Percentiles rank a stretch among this genome's conserved stretches.
Conservation (phyloP, 345 rosid species). For the Erucastrum elatum region DNA sequence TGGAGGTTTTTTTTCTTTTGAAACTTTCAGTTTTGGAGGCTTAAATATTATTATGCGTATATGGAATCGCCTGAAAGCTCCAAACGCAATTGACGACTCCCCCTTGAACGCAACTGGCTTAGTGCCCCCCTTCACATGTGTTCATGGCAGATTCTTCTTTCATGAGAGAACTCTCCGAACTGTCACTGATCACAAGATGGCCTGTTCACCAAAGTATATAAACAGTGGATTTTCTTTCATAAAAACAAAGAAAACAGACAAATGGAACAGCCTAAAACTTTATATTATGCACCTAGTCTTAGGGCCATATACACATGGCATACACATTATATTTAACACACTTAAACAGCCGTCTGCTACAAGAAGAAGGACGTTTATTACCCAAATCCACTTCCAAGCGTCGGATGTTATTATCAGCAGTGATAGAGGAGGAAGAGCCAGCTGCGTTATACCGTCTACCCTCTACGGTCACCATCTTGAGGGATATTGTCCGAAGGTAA, state of each 20-base stretch:
- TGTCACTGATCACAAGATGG: not conserved
- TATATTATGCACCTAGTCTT: not conserved
- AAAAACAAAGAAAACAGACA: not conserved
- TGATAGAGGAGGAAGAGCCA: slow-evolving; percentile 9
- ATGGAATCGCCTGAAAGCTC: not conserved
- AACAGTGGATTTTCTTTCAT: not conserved
- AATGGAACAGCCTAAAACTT: not conserved
- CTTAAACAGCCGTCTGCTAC: not conserved
- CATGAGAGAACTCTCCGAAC: not conserved
- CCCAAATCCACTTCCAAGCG: not conserved
- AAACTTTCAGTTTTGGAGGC: no score
- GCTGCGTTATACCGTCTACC: slow-evolving; percentile 44
- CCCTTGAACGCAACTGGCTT: slow-evolving; percentile 35
- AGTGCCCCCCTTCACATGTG: slow-evolving; percentile 33
- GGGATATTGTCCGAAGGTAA: slow-evolving; percentile 62
- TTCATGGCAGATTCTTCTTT: not conserved
- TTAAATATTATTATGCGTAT: not conserved
- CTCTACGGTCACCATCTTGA: slow-evolving; percentile 69
- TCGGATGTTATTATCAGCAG: slow-evolving; percentile 23
- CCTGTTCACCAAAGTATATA: not conserved
- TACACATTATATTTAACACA: not conserved
- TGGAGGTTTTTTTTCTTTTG: not conserved
- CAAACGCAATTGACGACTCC: not conserved
- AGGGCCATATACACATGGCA: not conserved
- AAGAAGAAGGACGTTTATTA: not conserved